phyloP scores from a whole-genome alignment of 257 asterid genomes.

The Nicotiana otophora region DNA sequence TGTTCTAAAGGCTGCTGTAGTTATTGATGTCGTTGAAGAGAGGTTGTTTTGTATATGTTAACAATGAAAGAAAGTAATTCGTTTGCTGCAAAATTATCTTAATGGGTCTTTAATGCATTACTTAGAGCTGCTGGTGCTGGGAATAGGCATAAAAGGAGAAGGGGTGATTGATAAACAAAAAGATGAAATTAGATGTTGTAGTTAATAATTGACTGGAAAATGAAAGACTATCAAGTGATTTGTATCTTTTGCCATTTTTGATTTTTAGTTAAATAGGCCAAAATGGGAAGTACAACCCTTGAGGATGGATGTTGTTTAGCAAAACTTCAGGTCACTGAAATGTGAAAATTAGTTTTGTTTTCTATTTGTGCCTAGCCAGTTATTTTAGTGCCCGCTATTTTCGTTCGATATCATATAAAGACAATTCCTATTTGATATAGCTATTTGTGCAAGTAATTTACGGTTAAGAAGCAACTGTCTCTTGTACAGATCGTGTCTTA shows the following conservation, averaged over 20 bases:
- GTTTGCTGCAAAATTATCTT: neutral
- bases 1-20: neutral
- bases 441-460: too few relatives aligned
- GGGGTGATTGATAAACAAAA: neutral
- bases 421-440: too few relatives aligned
- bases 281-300: neutral
- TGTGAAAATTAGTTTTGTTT: neutral
- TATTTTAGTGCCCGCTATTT: neutral
- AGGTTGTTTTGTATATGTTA: too few relatives aligned
- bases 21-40: too few relatives aligned
- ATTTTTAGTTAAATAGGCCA: neutral
- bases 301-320: neutral
- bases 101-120: neutral
- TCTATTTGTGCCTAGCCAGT: neutral
- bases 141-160: neutral
- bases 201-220: neutral
- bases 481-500: too few relatives aligned
- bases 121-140: neutral
- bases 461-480: too few relatives aligned
- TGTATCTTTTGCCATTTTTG: neutral
- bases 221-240: neutral
- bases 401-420: too few relatives aligned
- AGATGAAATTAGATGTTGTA: neutral
- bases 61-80: neutral
- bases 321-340: neutral